Percentiles rank a stretch among this genome's conserved stretches.
These are phyloP conservation scores for Lolium rigidum DNA, from an alignment of 176 grass and related monocot species.

Conservation along the genomic window DNA sequence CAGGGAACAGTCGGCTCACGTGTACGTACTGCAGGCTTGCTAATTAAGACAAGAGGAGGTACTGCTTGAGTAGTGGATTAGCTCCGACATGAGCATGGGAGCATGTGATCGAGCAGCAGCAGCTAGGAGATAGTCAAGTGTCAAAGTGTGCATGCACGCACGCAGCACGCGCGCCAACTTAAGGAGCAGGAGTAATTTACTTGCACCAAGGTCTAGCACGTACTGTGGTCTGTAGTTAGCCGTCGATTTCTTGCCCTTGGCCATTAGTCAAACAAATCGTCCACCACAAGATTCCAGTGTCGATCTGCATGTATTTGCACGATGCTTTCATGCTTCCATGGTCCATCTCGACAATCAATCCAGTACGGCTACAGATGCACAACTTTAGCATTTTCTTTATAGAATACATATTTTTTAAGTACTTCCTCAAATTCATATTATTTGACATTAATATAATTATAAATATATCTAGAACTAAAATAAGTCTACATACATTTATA, in stretches of 20 bases:
- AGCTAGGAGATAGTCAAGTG: neutral
- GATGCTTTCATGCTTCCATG: neutral
- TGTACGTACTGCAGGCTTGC: neutral
- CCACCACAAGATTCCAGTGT: neutral
- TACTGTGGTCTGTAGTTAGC: neutral
- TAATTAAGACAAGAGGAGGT: no score
- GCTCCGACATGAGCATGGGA: constrained; percentile 21
- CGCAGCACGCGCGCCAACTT: neutral
- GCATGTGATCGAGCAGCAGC: constrained; percentile 7
- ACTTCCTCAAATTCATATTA: no score
- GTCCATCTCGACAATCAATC: neutral
- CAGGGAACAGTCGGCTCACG: neutral
- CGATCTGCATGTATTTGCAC: neutral
- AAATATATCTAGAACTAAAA: no score
- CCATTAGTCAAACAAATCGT: neutral
- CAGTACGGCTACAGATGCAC: neutral
- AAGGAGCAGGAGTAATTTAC: neutral
- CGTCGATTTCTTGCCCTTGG: neutral
- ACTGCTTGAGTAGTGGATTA: neutral
- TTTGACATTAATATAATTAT: no score
- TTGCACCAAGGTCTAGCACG: neutral
- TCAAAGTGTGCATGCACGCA: constrained; percentile 25
- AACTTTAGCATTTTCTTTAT: no score
- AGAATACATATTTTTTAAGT: no score
- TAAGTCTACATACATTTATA: no score